A percentile compares a stretch with the other conserved stretches of the same genome.
phyloP scores from a whole-genome alignment of 805 yeast genomes.

The Candida pini region DNA sequence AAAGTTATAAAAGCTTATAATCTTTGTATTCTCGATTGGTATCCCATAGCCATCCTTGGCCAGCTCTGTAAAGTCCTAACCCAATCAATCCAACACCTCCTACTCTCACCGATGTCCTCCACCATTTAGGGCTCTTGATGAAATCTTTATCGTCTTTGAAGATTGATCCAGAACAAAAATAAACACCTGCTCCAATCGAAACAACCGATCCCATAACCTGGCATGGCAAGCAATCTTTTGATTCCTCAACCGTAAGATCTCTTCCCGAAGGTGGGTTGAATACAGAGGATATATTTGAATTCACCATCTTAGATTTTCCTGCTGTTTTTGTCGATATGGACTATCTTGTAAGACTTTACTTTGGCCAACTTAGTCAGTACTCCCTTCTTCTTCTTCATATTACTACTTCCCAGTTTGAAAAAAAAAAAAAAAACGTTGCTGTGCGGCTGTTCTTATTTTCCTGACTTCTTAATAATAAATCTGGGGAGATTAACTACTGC shows the following conservation, averaged over 20 bases:
- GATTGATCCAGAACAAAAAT: conserved; percentile 51
- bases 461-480: no score
- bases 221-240: conserved; percentile 61
- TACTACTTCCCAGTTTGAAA: no score
- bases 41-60: conserved; percentile 57
- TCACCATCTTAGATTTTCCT: no score
- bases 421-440: no score
- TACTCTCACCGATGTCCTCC: conserved; percentile 49
- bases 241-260: conserved; percentile 35
- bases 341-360: no score
- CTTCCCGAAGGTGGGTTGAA: conserved; percentile 46
- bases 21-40: conserved; percentile 25
- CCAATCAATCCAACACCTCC: conserved; percentile 50
- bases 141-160: conserved; percentile 36
- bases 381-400: no score
- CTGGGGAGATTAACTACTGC: no score
- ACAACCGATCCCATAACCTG: conserved; percentile 58
- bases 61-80: conserved; percentile 58
- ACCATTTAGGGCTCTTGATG: conserved; percentile 50
- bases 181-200: conserved; percentile 56
- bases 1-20: conserved; percentile 7
- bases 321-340: no score
- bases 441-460: no score
- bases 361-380: no score
- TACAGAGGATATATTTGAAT: conserved; percentile 47